These are phyloP conservation scores for Salix udensis DNA, from an alignment of 345 rosid species.

Conservation along the genomic window DNA sequence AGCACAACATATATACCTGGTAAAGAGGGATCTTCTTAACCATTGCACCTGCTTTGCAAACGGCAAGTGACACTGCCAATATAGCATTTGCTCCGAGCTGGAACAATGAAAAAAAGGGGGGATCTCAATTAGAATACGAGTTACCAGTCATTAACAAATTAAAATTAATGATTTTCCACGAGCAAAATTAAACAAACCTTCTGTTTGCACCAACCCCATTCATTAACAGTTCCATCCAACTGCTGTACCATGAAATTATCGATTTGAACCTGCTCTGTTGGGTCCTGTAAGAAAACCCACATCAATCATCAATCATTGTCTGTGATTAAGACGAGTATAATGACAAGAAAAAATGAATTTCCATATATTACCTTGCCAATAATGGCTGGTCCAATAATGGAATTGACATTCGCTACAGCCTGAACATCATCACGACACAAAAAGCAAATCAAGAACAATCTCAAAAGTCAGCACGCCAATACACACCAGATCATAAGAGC, in stretches of 20 bases:
- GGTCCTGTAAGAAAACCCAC: constrained; percentile 47
- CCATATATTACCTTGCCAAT: constrained; percentile 61
- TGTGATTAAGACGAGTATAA: background rate
- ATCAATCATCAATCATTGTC: background rate
- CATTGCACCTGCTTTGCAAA: constrained; percentile 85
- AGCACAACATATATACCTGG: constrained; percentile 39
- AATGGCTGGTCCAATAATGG: constrained; percentile 79
- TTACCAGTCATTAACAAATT: background rate
- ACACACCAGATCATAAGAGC: background rate
- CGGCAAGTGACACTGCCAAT: constrained; percentile 87
- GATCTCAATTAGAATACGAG: background rate
- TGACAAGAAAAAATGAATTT: background rate
- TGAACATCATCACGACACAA: constrained; percentile 12
- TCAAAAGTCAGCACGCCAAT: background rate
- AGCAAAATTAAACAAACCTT: constrained; percentile 46
- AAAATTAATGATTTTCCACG: background rate
- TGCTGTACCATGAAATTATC: constrained; percentile 90
- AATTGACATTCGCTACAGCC: constrained; percentile 84
- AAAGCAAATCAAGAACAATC: background rate
- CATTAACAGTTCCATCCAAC: constrained; percentile 92
- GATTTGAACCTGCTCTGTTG: constrained; percentile 74
- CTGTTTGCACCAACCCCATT: constrained; percentile 99
- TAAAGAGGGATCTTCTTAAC: constrained; percentile 69
- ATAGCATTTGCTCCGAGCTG: constrained; percentile 98
- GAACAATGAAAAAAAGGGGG: background rate